Evolutionary conservation across 208 protist species (phyloP), one percentile per base, ranked within the genome.

Genomic region (Trypanosoma platydactyli): DNA sequence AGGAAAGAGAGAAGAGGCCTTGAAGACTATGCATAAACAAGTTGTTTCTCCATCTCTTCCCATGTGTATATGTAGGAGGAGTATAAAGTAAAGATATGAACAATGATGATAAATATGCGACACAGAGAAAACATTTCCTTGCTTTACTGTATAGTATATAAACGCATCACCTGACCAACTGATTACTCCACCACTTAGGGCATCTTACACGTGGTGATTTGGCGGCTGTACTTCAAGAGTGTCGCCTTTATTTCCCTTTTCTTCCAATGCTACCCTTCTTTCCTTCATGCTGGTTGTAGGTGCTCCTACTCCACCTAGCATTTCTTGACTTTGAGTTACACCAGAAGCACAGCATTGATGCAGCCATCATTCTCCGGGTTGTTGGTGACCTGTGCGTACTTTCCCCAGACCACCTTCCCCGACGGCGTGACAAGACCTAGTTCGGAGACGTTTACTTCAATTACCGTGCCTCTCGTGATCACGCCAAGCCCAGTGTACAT

Each of bases 361-460:
- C 98, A 99, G 25, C 99, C 99, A 73, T 99, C 99, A 70, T 99
- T 99, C 80, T 99, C 99, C 4, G 99, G 99, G 75, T 99, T 99
- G 91, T 99, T 99, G 6, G 99, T 99, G 40, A 99, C 97, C 86
- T 99, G 99, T 29, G 99, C 99, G 69, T 98, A 99, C 84, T 99
- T 99, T 69, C 95, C 90, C 91, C 90, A 98, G n/a, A 97, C 89
- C 22, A 99, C 98, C 71, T 99, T 99, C 65, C 99, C 99, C 2
- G 89, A 94, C 12, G 96, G 96, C 5, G 99, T 99, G 18, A 99
- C 99, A 1, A 99, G 86, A 41, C 99, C 99, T n/a, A 99, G 86
- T 66, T 99, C 98, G 52, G 91, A 97, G n/a, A 99, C 99, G 79
- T 99, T 99, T 20, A 99, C 98, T 85, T 99, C 99, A 61, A 99